Percentiles rank a stretch among this genome's conserved stretches.
These are phyloP conservation scores for Cercospora janseana DNA, from an alignment of 2,329 filamentous ascomycete species.

Conservation along the genomic window DNA sequence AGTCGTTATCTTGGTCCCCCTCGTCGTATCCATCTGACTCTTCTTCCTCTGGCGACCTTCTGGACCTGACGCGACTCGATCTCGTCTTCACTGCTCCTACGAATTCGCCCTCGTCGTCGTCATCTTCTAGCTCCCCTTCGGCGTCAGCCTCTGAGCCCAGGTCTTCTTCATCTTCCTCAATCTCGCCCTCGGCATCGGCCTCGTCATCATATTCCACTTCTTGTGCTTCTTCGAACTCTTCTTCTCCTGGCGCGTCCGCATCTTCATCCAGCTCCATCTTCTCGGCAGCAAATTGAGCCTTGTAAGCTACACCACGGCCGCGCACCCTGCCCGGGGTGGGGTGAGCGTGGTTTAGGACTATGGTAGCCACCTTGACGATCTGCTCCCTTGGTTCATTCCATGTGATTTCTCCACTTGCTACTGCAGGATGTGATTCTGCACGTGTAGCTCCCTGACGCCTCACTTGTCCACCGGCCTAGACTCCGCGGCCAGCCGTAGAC, in stretches of 20 bases:
- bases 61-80: constrained; percentile 36
- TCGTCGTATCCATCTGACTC: constrained; percentile 42
- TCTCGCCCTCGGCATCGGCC: constrained; percentile 40
- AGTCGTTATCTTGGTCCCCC: constrained; percentile 35
- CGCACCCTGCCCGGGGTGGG: constrained; percentile 36
- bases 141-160: constrained; percentile 48
- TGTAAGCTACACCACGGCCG: constrained; percentile 37
- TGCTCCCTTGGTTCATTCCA: constrained; percentile 22
- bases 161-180: constrained; percentile 31
- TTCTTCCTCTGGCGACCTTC: constrained; percentile 38
- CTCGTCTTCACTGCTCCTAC: constrained; percentile 41
- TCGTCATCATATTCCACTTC: constrained; percentile 36
- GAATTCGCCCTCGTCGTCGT: constrained; percentile 45
- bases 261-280: constrained; percentile 29
- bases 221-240: constrained; percentile 29
- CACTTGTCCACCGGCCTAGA: constrained; percentile 12
- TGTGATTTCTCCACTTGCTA: constrained; percentile 16
- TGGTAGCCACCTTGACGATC: constrained; percentile 36
- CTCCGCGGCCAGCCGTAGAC: constrained; percentile 12
- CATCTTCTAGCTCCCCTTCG: constrained; percentile 50
- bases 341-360: constrained; percentile 35
- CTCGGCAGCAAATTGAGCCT: constrained; percentile 24
- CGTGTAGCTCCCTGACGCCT: constrained; percentile 5
- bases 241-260: constrained; percentile 31
- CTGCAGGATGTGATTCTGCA: constrained; percentile 3